Percentiles rank a stretch among this genome's conserved stretches.
Evolutionary conservation across 2,329 filamentous ascomycete genomes (phyloP).

Genomic region (Stromatinia cepivora): DNA sequence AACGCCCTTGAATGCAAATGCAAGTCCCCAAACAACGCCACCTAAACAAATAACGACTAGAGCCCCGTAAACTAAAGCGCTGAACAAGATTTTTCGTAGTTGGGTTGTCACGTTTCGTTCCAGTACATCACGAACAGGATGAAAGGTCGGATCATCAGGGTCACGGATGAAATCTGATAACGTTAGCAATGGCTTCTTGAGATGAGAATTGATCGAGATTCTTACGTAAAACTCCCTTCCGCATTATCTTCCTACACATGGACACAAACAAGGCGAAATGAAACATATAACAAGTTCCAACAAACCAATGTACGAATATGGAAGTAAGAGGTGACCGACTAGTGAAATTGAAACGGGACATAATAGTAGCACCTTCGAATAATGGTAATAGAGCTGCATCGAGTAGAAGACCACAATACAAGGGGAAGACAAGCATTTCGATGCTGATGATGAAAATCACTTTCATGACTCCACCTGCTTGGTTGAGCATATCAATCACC

Average conservation of each 20-base stretch:
- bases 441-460: constrained; percentile 98
- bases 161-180: constrained; percentile 86
- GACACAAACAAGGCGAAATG: constrained; percentile 98
- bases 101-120: constrained; percentile 91
- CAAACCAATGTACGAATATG: constrained; percentile 97
- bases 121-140: constrained; percentile 93
- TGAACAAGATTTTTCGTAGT: constrained; percentile 93
- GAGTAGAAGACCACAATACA: constrained; percentile 91
- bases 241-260: constrained; percentile 98
- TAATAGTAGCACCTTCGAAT: constrained; percentile 77
- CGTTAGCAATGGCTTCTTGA: constrained; percentile 38
- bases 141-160: constrained; percentile 96
- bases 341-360: constrained; percentile 77
- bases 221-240: constrained; percentile 87
- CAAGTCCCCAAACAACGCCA: constrained; percentile 91
- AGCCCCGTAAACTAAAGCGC: constrained; percentile 90
- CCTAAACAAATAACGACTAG: constrained; percentile 91
- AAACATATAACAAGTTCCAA: constrained; percentile 99
- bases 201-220: constrained; percentile 30
- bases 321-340: constrained; percentile 80
- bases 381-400: constrained; percentile 86
- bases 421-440: constrained; percentile 95
- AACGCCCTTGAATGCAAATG: constrained; percentile 65
- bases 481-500: constrained; percentile 79
- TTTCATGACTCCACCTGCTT: constrained; percentile 96